Base-by-base conservation (phyloP, 345 rosid genomes). In the Salix purpurea region DNA sequence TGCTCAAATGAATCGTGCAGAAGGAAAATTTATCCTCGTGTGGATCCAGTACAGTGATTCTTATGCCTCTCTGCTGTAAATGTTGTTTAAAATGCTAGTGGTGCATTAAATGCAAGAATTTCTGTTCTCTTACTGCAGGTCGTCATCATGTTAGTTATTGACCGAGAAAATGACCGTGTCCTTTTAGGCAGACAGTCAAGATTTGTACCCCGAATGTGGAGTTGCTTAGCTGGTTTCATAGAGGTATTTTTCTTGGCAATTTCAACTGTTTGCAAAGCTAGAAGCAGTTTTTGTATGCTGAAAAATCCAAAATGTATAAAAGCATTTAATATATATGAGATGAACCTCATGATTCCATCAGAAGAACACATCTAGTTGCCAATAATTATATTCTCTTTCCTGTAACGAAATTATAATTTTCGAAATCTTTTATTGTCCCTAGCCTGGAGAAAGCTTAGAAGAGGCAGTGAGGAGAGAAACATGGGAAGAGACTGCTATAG, bases 391-490 rank as follows among this genome's bases (percentile, higher is more conserved):
- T 23, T 30, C 65, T 62, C 14, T n/a, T n/a, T 61, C 18, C 7
- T 6, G 18, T 46, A 23, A 18, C 30, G 6, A 24, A 4, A 9
- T 28, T 62, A 62, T 67, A 65, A 32, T 73, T 36, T 36, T 40
- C 52, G 10, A 48, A n/a, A 28, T 79, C n/a, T 78, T 65, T 52
- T 56, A 4, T 75, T 78, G 67, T 79, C 67, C 72, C 60, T 86
- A 95, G 99, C 96, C 99, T 77, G 98, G 99, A 82, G 99, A 95
- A 85, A 93, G 98, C 90, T 93, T 95, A 83, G 99, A 93, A 83
- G 97, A 91, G 83, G 99, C 99, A 44, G 98, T 91, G 85, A 91
- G 89, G 84, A 87, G 99, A 80, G 98, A 95, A 88, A 93, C 99
- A 70, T 88, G 89, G 90, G 99, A 95, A 79, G 96, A 95, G 87